Conservation (phyloP, 2,329 filamentous ascomycete genomes). For the Leptodontidium sp. region DNA sequence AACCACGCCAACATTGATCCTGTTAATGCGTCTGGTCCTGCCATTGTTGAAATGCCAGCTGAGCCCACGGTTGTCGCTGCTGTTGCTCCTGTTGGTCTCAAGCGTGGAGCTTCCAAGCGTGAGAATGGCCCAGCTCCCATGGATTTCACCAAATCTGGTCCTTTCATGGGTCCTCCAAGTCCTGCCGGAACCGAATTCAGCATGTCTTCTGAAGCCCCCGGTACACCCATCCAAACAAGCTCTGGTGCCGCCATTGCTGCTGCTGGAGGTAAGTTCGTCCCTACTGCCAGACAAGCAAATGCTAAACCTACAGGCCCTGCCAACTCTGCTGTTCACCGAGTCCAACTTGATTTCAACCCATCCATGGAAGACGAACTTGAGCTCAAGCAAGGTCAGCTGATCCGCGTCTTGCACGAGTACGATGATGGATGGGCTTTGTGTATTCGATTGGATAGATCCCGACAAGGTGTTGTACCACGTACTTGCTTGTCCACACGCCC, state of each 20-base stretch:
- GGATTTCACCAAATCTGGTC: constrained; percentile 59
- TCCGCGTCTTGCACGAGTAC: constrained; percentile 92
- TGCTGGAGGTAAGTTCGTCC: constrained; percentile 52
- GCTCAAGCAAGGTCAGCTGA: constrained; percentile 81
- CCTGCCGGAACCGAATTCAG: constrained; percentile 71
- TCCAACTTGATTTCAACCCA: constrained; percentile 93
- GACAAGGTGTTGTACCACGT: constrained; percentile 91
- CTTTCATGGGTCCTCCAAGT: constrained; percentile 57
- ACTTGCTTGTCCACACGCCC: constrained; percentile 93
- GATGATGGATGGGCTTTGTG: constrained; percentile 99
- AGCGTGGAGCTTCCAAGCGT: constrained; percentile 65
- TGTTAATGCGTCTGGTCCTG: constrained; percentile 53
- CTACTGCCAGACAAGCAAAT: not conserved
- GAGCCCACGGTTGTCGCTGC: constrained; percentile 38
- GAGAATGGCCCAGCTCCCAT: constrained; percentile 57
- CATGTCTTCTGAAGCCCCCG: constrained; percentile 60
- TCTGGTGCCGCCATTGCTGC: constrained; percentile 68
- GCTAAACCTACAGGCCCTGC: constrained; percentile 54
- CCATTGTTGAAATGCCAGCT: constrained; percentile 51
- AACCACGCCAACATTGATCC: constrained; percentile 60
- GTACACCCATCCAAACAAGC: constrained; percentile 53
- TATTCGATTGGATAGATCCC: constrained; percentile 86
- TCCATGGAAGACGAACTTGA: constrained; percentile 92
- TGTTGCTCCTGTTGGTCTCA: constrained; percentile 48
- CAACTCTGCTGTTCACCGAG: constrained; percentile 79